phyloP scores from a whole-genome alignment of 805 yeast species.

The Metschnikowia orientalis region DNA sequence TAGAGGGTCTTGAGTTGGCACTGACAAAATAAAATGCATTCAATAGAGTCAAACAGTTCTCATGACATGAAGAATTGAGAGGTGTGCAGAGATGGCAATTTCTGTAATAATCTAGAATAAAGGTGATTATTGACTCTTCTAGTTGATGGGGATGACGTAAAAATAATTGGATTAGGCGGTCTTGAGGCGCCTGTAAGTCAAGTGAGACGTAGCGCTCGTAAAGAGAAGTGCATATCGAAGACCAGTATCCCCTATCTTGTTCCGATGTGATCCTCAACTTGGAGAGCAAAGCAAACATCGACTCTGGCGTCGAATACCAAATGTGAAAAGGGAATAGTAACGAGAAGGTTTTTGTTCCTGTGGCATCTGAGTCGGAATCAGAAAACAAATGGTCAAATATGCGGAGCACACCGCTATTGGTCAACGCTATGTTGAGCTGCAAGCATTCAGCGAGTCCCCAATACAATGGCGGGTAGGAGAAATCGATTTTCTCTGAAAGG shows the following conservation, averaged over 20 bases:
- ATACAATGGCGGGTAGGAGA: constrained; percentile 26
- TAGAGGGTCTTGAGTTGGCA: constrained; percentile 12
- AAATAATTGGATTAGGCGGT: constrained; percentile 39
- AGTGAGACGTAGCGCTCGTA: constrained; percentile 27
- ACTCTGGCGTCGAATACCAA: constrained; percentile 38
- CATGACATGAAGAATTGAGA: constrained; percentile 48
- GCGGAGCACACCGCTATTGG: constrained; percentile 39
- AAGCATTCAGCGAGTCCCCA: constrained; percentile 28
- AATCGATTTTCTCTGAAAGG: constrained; percentile 1
- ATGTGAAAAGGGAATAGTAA: constrained; percentile 34
- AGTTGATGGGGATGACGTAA: constrained; percentile 34
- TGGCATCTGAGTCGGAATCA: constrained; percentile 18
- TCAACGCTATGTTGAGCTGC: constrained; percentile 31
- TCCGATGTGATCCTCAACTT: constrained; percentile 21
- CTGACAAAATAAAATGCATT: constrained; percentile 36
- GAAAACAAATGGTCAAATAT: constrained; percentile 38
- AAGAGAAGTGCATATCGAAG: constrained; percentile 32
- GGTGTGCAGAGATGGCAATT: constrained; percentile 52
- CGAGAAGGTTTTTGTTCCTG: constrained; percentile 12
- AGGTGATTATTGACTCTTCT: constrained; percentile 34
- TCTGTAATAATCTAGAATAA: constrained; percentile 45
- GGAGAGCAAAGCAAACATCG: constrained; percentile 39
- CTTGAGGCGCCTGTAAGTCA: constrained; percentile 41
- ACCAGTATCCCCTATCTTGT: constrained; percentile 30
- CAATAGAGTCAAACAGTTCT: constrained; percentile 41